These are phyloP conservation scores for Fusarium cyanostomum DNA, from an alignment of 2,329 filamentous ascomycete species.

Conservation along the genomic window DNA sequence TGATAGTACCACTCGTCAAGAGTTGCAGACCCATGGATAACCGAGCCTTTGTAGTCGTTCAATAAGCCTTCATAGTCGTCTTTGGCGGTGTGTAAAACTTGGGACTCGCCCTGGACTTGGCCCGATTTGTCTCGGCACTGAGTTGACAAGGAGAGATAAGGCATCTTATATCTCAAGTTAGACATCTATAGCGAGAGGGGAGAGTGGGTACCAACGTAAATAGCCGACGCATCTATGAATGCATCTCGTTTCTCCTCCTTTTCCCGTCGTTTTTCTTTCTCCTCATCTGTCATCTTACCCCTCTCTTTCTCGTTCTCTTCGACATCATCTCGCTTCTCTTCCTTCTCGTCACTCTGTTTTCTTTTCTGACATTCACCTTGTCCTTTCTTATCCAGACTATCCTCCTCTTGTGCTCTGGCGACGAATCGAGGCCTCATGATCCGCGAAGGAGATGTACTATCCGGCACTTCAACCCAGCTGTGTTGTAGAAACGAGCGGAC, in stretches of 20 bases:
- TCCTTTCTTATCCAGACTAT: no score
- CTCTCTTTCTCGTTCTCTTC: neutral
- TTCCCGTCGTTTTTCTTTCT: neutral
- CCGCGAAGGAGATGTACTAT: neutral
- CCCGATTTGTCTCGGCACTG: neutral
- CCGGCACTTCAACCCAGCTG: conserved; percentile 6
- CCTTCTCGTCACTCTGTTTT: neutral
- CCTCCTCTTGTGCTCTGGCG: neutral
- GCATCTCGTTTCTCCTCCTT: neutral
- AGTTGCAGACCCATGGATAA: neutral
- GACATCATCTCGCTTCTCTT: neutral
- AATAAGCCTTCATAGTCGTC: neutral
- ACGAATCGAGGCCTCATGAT: conserved; percentile 10
- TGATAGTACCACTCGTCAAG: conserved; percentile 10
- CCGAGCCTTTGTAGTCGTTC: neutral
- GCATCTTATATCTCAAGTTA: neutral
- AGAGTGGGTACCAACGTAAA: neutral
- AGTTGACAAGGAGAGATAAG: neutral
- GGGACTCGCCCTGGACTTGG: neutral
- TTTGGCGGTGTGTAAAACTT: neutral
- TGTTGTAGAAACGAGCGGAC: conserved; percentile 1
- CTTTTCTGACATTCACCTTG: neutral
- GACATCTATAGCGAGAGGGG: neutral
- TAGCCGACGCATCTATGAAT: neutral
- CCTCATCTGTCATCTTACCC: neutral